A percentile compares a stretch with the other conserved stretches of the same genome.
Evolutionary conservation across 768 basidiomycete species (phyloP).

Genomic region (Mrakia frigida): DNA sequence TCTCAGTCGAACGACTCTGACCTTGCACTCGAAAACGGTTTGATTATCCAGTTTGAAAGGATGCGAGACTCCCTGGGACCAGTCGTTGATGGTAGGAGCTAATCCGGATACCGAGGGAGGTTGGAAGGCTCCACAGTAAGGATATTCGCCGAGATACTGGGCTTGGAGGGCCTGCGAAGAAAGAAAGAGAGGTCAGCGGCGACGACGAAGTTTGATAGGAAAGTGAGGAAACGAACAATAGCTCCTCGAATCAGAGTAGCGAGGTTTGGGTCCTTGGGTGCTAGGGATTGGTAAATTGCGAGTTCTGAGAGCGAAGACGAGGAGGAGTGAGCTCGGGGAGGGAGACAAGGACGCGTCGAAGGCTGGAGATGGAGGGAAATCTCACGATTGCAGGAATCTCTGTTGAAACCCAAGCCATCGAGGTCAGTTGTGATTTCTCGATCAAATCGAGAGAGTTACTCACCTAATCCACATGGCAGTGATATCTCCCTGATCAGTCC

Average conservation of each 20-base stretch:
- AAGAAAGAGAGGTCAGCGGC: neutral
- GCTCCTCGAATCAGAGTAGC: constrained; percentile 69
- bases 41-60: constrained; percentile 66
- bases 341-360: neutral
- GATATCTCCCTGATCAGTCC: constrained; percentile 7
- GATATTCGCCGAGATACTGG: constrained; percentile 62
- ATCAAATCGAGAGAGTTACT: constrained; percentile 27
- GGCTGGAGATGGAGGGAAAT: neutral
- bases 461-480: constrained; percentile 43
- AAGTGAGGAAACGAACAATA: constrained; percentile 52
- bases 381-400: constrained; percentile 62
- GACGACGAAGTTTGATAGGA: neutral
- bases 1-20: constrained; percentile 37
- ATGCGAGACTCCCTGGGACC: constrained; percentile 63
- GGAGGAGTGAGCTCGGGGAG: neutral
- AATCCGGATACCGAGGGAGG: constrained; percentile 71
- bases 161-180: constrained; percentile 40
- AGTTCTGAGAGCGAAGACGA: constrained; percentile 48
- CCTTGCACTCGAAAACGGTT: constrained; percentile 79
- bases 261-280: constrained; percentile 56
- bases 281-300: constrained; percentile 61
- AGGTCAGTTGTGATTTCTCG: neutral
- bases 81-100: constrained; percentile 60
- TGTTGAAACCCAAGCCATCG: constrained; percentile 38
- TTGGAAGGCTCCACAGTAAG: constrained; percentile 77